Evolutionary conservation across 2,329 filamentous ascomycete genomes (phyloP).

Genomic region (Cadophora luteo-olivacea): DNA sequence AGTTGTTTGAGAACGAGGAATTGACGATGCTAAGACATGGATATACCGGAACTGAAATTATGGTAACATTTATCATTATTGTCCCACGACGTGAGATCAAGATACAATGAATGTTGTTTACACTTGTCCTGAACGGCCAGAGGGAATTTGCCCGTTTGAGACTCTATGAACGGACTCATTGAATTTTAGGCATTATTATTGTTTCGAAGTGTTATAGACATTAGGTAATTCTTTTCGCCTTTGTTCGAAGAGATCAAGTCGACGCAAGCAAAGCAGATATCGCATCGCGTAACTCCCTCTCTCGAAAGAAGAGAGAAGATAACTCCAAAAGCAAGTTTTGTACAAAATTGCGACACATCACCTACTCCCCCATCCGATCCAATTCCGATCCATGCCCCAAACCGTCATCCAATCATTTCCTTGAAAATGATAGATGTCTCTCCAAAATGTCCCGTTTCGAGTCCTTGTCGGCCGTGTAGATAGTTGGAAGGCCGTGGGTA

Average conservation of each 20-base stretch:
- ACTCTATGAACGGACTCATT: too few species aligned
- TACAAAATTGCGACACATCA: conserved; percentile 14
- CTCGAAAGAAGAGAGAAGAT: background rate
- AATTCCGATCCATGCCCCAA: background rate
- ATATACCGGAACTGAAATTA: too few species aligned
- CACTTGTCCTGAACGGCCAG: too few species aligned
- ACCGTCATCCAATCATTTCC: conserved; percentile 12
- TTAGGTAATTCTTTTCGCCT: conserved; percentile 8
- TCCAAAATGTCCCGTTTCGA: background rate
- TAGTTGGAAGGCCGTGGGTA: conserved; percentile 27
- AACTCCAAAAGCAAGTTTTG: background rate
- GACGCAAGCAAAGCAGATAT: background rate
- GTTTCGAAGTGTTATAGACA: conserved; percentile 18
- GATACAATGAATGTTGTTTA: too few species aligned
- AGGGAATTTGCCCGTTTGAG: too few species aligned
- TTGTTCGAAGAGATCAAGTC: background rate
- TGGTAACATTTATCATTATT: too few species aligned
- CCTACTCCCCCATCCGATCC: background rate
- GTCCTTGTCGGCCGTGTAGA: conserved; percentile 8
- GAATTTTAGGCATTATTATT: background rate
- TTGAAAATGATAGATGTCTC: background rate
- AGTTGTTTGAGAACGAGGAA: too few species aligned
- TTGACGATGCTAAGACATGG: too few species aligned
- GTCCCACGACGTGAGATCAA: too few species aligned
- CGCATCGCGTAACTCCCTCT: conserved; percentile 5